Percentiles rank a stretch among this genome's conserved stretches.
phyloP scores from a whole-genome alignment of 2,329 filamentous ascomycete species.

The Fusarium nematophilum region DNA sequence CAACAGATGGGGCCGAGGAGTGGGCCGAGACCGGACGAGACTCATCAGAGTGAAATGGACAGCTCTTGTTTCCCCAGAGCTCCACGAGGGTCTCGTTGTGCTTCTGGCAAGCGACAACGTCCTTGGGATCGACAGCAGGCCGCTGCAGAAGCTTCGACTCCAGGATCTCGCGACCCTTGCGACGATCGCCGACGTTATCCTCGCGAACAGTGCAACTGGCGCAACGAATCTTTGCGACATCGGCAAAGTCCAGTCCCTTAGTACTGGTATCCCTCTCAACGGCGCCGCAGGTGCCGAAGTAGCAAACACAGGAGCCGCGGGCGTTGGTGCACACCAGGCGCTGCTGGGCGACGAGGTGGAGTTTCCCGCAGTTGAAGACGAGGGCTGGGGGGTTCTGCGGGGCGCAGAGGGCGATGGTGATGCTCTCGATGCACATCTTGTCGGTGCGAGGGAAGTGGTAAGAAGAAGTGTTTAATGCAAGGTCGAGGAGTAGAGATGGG shows the following conservation, averaged over 20 bases:
- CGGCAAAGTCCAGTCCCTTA: conserved; percentile 6
- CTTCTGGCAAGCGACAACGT: neutral
- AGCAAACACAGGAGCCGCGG: conserved; percentile 32
- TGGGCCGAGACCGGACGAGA: neutral
- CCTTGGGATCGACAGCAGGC: neutral
- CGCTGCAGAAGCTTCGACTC: conserved; percentile 31
- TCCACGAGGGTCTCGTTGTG: neutral
- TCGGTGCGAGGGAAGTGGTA: neutral
- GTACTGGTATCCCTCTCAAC: conserved; percentile 3
- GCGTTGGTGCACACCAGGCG: conserved; percentile 28
- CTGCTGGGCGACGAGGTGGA: conserved; percentile 37
- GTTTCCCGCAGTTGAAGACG: conserved; percentile 35
- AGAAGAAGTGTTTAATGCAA: neutral
- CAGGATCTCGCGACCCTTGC: conserved; percentile 15
- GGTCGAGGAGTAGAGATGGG: neutral
- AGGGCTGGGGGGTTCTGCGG: neutral
- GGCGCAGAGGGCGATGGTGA: conserved; percentile 40
- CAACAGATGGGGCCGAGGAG: too few species aligned
- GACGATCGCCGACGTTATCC: conserved; percentile 24
- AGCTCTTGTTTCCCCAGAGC: conserved; percentile 23
- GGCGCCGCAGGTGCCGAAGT: conserved; percentile 40
- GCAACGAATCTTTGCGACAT: conserved; percentile 27
- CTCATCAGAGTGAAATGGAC: conserved; percentile 18
- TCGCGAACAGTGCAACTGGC: conserved; percentile 28
- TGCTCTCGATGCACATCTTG: conserved; percentile 39